Evolutionary conservation across 805 yeast genomes (phyloP).

Genomic region (Lipomyces mesembrius): DNA sequence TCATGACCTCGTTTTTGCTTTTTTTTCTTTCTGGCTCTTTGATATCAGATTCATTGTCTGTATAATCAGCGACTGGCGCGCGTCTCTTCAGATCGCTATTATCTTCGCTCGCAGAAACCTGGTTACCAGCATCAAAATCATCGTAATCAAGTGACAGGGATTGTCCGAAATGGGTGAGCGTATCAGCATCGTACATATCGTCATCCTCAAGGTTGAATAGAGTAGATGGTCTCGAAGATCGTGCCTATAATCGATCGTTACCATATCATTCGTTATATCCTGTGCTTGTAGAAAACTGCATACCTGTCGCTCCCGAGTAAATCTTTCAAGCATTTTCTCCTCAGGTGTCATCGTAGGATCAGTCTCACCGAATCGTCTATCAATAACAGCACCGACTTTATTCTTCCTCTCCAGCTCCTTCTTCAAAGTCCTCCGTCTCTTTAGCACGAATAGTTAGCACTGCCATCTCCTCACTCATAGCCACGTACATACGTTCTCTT

Average conservation of each 20-base stretch:
- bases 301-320: slow-evolving; percentile 81
- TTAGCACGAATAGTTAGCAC: slow-evolving; percentile 12
- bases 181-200: slow-evolving; percentile 50
- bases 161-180: slow-evolving; percentile 80
- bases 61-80: background rate
- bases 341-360: slow-evolving; percentile 74
- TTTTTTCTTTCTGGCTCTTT: slow-evolving; percentile 47
- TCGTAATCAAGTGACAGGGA: slow-evolving; percentile 61
- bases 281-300: slow-evolving; percentile 43
- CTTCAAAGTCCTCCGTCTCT: slow-evolving; percentile 65
- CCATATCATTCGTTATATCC: background rate
- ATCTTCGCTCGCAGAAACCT: slow-evolving; percentile 46
- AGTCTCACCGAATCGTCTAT: slow-evolving; percentile 86
- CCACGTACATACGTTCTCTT: slow-evolving; percentile 48
- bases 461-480: background rate
- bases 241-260: slow-evolving; percentile 6
- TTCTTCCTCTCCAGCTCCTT: slow-evolving; percentile 65
- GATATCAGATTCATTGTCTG: slow-evolving; percentile 40
- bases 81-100: slow-evolving; percentile 36
- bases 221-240: slow-evolving; percentile 47
- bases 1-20: slow-evolving; percentile 51
- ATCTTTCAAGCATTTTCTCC: slow-evolving; percentile 93
- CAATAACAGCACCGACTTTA: slow-evolving; percentile 77
- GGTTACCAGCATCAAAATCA: slow-evolving; percentile 51
- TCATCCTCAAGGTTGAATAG: slow-evolving; percentile 78